Evolutionary conservation across 1,284 basidiomycete genomes (phyloP), one percentile per base, ranked within the genome.

Genomic region (Leccinum colubrinum): DNA sequence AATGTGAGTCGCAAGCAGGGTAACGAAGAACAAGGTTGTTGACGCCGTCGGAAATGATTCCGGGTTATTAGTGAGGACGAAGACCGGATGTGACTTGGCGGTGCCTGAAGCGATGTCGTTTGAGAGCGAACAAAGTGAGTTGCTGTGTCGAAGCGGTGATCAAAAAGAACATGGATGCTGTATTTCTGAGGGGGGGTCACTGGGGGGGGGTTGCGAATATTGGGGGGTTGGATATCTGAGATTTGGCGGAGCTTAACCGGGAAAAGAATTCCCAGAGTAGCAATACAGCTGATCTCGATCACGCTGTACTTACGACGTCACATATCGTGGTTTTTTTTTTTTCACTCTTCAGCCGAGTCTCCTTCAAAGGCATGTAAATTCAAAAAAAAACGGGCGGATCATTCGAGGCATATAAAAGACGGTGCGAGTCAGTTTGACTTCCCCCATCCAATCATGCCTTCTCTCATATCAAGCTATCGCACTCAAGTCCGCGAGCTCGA

Each of bases 401-500:
- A 35, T 60, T 61, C 5, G 9, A 30, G 1, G 8, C 5, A 3
- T 22, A 54, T 60, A 67, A 69, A 67, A 61, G 59, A 50, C 53
- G 20, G 56, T 9, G 17, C 15, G 53, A 14, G 8, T 8, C 25
- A 12, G 4, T 4, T 3, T 9, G 33, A 46, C 43, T 20, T 37
- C 4, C 22, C 9, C 7, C 20, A 53, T 11, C 14, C 17, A 41
- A 41, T 3, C 53, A 71, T 70, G 69, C 57, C 73, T 17, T 67
- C 72, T 35, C 76, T 86, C 59, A 67, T 86, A 56, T 66, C 76
- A 9, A 78, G 78, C 39, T 87, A 86, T 70, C 70, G 85, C 51
- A 74, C 77, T 2, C 81, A 81, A 22, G 72, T 78, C 66, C 78
- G 77, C 66, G 84, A 88, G 41, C 80, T 87, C 35, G 79, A 86